phyloP scores from a whole-genome alignment of 306 rosid species.

The Mimosa bimucronata region DNA sequence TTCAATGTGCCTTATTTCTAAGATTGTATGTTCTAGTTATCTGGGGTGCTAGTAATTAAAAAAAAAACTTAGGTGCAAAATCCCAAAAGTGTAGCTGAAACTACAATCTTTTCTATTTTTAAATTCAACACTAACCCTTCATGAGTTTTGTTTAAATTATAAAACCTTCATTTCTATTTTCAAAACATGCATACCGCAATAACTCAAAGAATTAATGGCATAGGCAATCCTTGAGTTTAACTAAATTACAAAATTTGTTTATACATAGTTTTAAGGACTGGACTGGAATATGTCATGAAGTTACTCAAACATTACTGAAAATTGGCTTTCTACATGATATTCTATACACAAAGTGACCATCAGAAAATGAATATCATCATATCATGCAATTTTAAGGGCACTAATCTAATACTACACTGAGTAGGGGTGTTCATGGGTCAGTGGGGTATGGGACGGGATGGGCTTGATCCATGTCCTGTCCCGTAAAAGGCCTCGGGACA shows the following conservation, averaged over 20 bases:
- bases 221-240: neutral
- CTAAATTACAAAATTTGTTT: neutral
- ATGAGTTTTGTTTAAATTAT: neutral
- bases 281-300: neutral
- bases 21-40: no score
- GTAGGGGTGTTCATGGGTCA: no score
- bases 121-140: neutral
- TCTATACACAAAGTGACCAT: neutral
- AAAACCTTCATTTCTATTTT: neutral
- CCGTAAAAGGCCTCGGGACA: no score
- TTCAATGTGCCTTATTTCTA: neutral
- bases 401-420: neutral
- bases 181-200: neutral
- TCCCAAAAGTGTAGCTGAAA: no score
- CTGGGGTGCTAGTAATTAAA: no score
- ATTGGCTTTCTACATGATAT: neutral
- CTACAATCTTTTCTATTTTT: no score
- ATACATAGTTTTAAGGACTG: neutral
- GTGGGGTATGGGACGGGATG: no score
- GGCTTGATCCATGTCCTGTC: no score
- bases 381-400: neutral
- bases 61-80: no score
- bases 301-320: neutral
- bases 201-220: neutral
- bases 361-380: neutral